Evolutionary conservation across 2,329 filamentous ascomycete genomes (phyloP), one percentile per base, ranked within the genome.

Genomic region (Alternaria incomplexa): DNA sequence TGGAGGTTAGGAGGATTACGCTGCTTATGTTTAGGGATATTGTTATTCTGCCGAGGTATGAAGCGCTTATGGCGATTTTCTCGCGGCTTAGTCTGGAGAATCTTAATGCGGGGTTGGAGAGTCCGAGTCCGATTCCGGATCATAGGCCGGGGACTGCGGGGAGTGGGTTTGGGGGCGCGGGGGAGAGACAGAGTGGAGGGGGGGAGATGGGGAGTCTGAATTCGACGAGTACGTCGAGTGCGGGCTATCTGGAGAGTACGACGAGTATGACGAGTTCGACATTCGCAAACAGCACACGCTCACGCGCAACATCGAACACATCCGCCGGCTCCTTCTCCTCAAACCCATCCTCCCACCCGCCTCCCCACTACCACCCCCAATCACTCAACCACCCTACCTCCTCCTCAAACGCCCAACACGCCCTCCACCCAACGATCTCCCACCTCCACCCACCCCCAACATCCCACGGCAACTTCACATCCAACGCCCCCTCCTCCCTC

Each of bases 1-100:
- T 97, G 3, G 94, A 98, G 70, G 91, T 98, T 1, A 89, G 95
- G n/a, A 88, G 93, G 23, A 89, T 98, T 45, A 93, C 97, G 0
- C 87, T 99, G 20, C 90, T 93, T 22, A 89, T 92, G 5, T 99
- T 96, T 81, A 90, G 96, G 56, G 96, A 99, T 79, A 90, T 88
- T 20, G 89, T 99, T 61, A 93, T 99, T 53, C 83, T 99, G 1
- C 93, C 93, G 1, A 90, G 95, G 54, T 96, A 97, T 80, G 94
- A 97, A 59, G 90, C 88, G 7, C 87, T 99, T 23, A 96, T 96
- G 83, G 88, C 89, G 7, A 95, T 96, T 60, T 97, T 97, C 81
- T 97, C 93, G 3, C 89, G 95, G 3, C 85, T 98, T 0, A 94
- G 91, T 4, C 88, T 98, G 2, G 94, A 97, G 67, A 96, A 91